These are phyloP conservation scores for Lichtheimia hyalospora DNA, from an alignment of 371 early-diverging fungal species.

Conservation along the genomic window DNA sequence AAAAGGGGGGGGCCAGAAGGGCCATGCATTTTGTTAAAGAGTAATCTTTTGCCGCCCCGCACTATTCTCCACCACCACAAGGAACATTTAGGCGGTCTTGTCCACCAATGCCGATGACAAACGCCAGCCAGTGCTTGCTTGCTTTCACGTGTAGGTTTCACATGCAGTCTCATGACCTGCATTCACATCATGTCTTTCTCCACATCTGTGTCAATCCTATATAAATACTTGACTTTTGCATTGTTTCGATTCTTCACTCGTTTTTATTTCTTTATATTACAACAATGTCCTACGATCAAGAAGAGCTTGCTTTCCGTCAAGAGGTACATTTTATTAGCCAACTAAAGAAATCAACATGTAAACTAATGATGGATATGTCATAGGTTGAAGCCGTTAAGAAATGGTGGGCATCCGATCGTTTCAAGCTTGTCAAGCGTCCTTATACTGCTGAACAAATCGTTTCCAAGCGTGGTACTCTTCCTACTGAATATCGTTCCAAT, in stretches of 20 bases:
- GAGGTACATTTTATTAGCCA: constrained; percentile 3
- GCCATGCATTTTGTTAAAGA: too few relatives aligned
- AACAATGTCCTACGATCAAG: constrained; percentile 7
- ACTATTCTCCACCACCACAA: neutral
- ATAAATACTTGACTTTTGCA: constrained; percentile 4
- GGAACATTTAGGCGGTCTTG: constrained; percentile 1
- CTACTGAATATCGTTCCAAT: constrained; percentile 79
- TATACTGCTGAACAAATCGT: constrained; percentile 92
- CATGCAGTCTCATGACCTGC: constrained; percentile 5
- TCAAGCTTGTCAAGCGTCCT: constrained; percentile 83
- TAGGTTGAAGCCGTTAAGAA: constrained; percentile 81
- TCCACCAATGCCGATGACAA: neutral
- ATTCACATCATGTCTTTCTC: constrained; percentile 6
- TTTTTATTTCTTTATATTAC: neutral
- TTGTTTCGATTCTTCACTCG: neutral
- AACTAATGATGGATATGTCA: neutral
- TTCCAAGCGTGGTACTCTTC: constrained; percentile 86
- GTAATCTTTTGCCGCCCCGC: neutral
- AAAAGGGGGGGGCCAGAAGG: too few relatives aligned
- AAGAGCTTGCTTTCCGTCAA: constrained; percentile 13
- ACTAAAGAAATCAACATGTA: neutral
- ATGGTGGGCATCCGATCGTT: constrained; percentile 90
- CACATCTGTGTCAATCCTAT: constrained; percentile 7
- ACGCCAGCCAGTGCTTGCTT: neutral
- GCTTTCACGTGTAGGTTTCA: constrained; percentile 16